Conservation (phyloP, 306 rosid genomes). For the Acacia melanoxylon region DNA sequence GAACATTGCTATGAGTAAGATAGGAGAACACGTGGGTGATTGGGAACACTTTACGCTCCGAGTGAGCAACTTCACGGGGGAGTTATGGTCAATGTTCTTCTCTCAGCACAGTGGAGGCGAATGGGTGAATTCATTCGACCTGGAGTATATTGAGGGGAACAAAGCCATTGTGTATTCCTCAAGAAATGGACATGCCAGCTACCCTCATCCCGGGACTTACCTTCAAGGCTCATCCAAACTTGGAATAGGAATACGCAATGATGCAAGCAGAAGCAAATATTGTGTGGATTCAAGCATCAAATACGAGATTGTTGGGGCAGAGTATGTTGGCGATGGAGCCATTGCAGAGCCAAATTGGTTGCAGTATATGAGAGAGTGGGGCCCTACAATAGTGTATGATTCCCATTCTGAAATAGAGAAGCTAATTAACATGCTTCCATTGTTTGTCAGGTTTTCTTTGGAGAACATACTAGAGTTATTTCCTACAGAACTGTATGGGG, state of each 20-base stretch:
- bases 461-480: conserved; percentile 66
- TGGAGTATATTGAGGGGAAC: conserved; percentile 62
- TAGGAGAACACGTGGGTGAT: conserved; percentile 71
- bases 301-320: conserved; percentile 63
- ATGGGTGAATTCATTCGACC: conserved; percentile 62
- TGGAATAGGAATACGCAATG: conserved; percentile 68
- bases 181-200: conserved; percentile 78
- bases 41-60: conserved; percentile 83
- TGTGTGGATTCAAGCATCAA: conserved; percentile 53
- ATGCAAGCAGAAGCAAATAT: conserved; percentile 53
- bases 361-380: conserved; percentile 88
- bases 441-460: conserved; percentile 67
- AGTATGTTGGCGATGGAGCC: conserved; percentile 54
- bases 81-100: conserved; percentile 61
- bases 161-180: conserved; percentile 68
- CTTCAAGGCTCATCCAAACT: conserved; percentile 65
- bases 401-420: conserved; percentile 65
- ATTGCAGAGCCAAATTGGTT: conserved; percentile 69
- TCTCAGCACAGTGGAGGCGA: conserved; percentile 72
- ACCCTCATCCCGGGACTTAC: conserved; percentile 70
- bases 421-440: conserved; percentile 63
- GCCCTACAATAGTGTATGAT: conserved; percentile 67
- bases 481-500: conserved; percentile 80
- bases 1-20: conserved; percentile 51
- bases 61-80: conserved; percentile 66